Evolutionary conservation across 2,329 filamentous ascomycete genomes (phyloP).

Genomic region (Pseudogymnoascus sp.): DNA sequence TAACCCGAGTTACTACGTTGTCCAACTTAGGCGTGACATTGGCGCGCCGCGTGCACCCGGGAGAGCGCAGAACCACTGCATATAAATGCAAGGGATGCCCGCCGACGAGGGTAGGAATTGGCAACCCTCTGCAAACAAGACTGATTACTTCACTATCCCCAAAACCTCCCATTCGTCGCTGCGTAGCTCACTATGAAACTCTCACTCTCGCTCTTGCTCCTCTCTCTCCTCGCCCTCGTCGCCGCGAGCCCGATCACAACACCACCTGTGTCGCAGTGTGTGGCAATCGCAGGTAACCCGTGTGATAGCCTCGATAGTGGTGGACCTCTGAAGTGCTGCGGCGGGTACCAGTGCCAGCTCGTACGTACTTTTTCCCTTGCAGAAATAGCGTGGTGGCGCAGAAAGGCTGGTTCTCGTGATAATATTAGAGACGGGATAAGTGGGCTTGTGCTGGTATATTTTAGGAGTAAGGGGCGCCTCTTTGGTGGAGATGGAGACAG

Average conservation of each 20-base stretch:
- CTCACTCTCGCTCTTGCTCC: not conserved
- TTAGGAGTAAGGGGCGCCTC: not conserved
- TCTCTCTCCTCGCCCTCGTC: not conserved
- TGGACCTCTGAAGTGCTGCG: not conserved
- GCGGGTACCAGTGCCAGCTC: not conserved
- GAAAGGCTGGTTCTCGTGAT: not conserved
- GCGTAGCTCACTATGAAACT: not conserved
- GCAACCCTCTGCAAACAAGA: not conserved
- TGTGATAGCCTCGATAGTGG: not conserved
- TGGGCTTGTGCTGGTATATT: not conserved
- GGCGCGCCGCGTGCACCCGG: not conserved
- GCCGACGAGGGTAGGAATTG: not conserved
- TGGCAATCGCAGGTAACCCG: not conserved
- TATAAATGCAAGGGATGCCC: not conserved
- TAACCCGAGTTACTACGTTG: not conserved
- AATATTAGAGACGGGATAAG: not conserved
- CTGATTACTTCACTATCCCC: not conserved
- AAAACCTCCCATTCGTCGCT: not conserved
- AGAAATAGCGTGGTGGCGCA: not conserved
- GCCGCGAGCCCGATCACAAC: not conserved
- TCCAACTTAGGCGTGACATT: not conserved
- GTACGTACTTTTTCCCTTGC: not conserved
- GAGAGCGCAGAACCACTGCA: not conserved
- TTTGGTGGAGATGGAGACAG: not conserved
- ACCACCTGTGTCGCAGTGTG: not conserved